Conservation (phyloP, 257 asterid genomes). For the Ehretia macrophylla region DNA sequence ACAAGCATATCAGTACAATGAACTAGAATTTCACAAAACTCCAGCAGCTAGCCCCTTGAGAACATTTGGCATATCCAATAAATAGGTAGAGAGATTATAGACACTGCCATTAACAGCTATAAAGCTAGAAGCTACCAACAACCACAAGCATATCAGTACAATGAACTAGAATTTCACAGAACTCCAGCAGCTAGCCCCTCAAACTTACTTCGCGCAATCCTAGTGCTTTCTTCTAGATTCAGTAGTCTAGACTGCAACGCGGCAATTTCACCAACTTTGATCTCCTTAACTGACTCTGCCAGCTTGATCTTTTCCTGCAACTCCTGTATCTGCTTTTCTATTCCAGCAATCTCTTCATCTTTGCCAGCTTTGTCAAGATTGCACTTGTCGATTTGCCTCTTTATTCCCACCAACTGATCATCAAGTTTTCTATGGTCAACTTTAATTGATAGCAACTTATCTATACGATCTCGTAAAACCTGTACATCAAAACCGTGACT, state of each 20-base stretch:
- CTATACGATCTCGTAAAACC: slow-evolving; percentile 33
- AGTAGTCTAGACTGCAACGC: slow-evolving; percentile 24
- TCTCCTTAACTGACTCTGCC: slow-evolving; percentile 28
- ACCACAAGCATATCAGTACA: too few relatives aligned
- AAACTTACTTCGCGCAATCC: slow-evolving; percentile 22
- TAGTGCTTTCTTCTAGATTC: slow-evolving; percentile 24
- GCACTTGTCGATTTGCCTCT: slow-evolving; percentile 22
- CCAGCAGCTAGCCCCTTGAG: slow-evolving; percentile 22
- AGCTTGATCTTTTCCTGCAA: slow-evolving; percentile 39
- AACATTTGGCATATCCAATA: too few relatives aligned
- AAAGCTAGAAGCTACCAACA: too few relatives aligned
- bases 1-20: too few relatives aligned
- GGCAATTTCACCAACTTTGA: slow-evolving; percentile 30
- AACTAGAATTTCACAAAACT: background rate
- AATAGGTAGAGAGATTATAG: too few relatives aligned
- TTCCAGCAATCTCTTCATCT: slow-evolving; percentile 38
- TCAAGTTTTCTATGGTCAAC: slow-evolving; percentile 34
- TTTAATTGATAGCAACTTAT: slow-evolving; percentile 26
- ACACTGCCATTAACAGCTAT: too few relatives aligned
- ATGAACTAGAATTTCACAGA: background rate
- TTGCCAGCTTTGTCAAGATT: slow-evolving; percentile 23
- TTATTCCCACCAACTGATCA: slow-evolving; percentile 19
- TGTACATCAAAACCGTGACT: slow-evolving; percentile 58
- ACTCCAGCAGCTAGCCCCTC: slow-evolving; percentile 20
- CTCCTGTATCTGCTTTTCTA: slow-evolving; percentile 33